A percentile compares a stretch with the other conserved stretches of the same genome.
phyloP scores from a whole-genome alignment of 805 yeast genomes.

The Cyberlindnera maclurae region DNA sequence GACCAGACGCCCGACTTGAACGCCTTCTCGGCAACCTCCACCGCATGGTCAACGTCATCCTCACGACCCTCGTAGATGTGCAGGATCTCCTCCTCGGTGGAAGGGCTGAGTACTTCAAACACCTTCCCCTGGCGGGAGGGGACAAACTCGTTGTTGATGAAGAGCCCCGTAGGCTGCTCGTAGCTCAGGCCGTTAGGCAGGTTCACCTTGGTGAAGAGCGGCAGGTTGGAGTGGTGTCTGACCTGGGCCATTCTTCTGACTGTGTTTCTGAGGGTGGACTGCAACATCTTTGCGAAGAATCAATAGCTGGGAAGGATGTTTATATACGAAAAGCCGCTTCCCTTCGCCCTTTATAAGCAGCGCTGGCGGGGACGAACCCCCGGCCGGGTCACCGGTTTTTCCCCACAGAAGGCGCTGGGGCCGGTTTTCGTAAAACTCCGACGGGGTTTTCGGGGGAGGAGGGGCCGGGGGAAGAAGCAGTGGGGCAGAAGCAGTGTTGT shows the following conservation, averaged over 20 bases:
- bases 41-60: constrained; percentile 77
- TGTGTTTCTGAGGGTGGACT: not conserved
- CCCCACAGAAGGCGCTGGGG: too few relatives aligned
- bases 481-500: too few relatives aligned
- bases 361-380: too few relatives aligned
- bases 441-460: too few relatives aligned
- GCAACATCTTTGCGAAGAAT: constrained; percentile 1
- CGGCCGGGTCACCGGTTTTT: too few relatives aligned
- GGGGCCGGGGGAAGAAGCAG: too few relatives aligned
- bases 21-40: constrained; percentile 74
- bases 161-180: constrained; percentile 73
- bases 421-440: too few relatives aligned
- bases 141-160: constrained; percentile 70
- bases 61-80: constrained; percentile 68
- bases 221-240: constrained; percentile 19
- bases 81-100: constrained; percentile 64
- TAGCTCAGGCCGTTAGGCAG: constrained; percentile 67
- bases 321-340: too few relatives aligned
- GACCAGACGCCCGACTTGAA: constrained; percentile 75
- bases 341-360: too few relatives aligned
- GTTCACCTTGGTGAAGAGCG: constrained; percentile 41
- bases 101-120: constrained; percentile 57
- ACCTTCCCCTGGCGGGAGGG: constrained; percentile 51
- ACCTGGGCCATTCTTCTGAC: not conserved
- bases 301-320: too few relatives aligned